phyloP scores from a whole-genome alignment of 495 filamentous ascomycete genomes.

The Lasiosphaeris hirsuta region DNA sequence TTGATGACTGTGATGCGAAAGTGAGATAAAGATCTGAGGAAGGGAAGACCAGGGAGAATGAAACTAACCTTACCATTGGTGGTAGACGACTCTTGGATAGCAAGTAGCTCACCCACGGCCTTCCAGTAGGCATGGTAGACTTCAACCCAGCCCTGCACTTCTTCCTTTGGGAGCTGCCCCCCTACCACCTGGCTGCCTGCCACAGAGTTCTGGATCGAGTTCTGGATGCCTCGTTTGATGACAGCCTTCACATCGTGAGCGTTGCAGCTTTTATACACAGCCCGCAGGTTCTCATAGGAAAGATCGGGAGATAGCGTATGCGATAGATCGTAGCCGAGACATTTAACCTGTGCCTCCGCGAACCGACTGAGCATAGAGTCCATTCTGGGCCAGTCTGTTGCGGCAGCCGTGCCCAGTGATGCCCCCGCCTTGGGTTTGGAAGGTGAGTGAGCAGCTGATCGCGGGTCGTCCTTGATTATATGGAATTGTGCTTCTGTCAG shows the following conservation, averaged over 20 bases:
- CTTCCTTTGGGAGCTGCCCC: constrained; percentile 53
- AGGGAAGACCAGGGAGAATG: background rate
- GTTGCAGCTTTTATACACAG: constrained; percentile 63
- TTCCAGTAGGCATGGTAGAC: constrained; percentile 83
- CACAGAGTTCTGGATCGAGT: too few species aligned
- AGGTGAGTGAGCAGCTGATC: too few species aligned
- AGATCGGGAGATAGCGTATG: constrained; percentile 65
- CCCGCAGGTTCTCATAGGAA: constrained; percentile 53
- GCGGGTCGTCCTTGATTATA: too few species aligned
- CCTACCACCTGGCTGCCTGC: too few species aligned
- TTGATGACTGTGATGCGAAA: constrained; percentile 19
- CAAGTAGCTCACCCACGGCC: constrained; percentile 64
- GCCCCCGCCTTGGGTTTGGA: too few species aligned
- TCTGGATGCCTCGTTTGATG: constrained; percentile 58
- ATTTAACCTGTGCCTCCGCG: constrained; percentile 48
- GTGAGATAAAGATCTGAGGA: background rate
- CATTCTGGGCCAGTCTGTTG: constrained; percentile 45
- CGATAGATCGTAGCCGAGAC: constrained; percentile 64
- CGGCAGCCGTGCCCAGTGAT: too few species aligned
- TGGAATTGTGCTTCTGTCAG: too few species aligned
- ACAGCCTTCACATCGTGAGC: constrained; percentile 51
- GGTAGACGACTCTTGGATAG: constrained; percentile 41
- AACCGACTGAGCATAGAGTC: constrained; percentile 55
- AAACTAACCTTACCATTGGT: constrained; percentile 32
- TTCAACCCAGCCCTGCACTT: constrained; percentile 74